phyloP scores from a whole-genome alignment of 179 eudicot genomes.

The Drosera spatulata region DNA sequence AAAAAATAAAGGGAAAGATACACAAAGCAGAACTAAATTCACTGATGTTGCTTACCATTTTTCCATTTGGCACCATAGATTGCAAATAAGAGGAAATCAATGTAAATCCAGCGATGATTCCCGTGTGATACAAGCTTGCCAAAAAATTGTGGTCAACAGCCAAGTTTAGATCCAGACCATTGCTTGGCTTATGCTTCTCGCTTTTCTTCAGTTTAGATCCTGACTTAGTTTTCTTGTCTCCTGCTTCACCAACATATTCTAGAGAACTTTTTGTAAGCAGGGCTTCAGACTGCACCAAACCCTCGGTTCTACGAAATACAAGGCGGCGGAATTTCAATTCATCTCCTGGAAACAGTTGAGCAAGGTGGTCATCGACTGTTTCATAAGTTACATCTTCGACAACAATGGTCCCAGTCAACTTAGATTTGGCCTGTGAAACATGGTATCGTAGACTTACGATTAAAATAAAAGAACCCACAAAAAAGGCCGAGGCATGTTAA shows the following conservation, averaged over 20 bases:
- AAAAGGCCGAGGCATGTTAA: not conserved
- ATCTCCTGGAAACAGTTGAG: slow-evolving; percentile 27
- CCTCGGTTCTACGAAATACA: slow-evolving; percentile 63
- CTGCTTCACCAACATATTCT: slow-evolving; percentile 15
- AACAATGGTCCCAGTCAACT: slow-evolving; percentile 67
- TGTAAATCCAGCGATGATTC: slow-evolving; percentile 75
- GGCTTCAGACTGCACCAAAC: slow-evolving; percentile 93
- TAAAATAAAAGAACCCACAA: not conserved
- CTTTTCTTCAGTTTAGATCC: slow-evolving; percentile 42
- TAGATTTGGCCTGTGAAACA: slow-evolving; percentile 52
- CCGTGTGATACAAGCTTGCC: slow-evolving; percentile 81
- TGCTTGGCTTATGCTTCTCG: too few relatives aligned
- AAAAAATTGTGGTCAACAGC: slow-evolving; percentile 59
- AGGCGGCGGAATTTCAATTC: slow-evolving; percentile 75
- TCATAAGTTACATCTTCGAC: slow-evolving; percentile 92
- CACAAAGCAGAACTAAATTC: not conserved
- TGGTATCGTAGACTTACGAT: slow-evolving; percentile 4
- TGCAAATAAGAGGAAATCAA: slow-evolving; percentile 55
- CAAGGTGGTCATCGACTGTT: slow-evolving; percentile 39
- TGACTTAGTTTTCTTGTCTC: slow-evolving; percentile 24
- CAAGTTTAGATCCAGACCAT: slow-evolving; percentile 3
- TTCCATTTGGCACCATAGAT: slow-evolving; percentile 31
- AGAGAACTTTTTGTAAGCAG: slow-evolving; percentile 28
- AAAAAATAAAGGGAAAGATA: too few relatives aligned
- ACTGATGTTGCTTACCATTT: slow-evolving; percentile 32